Evolutionary conservation across 768 basidiomycete species (phyloP), one percentile per base, ranked within the genome.

Genomic region (Butyriboletus loyo): DNA sequence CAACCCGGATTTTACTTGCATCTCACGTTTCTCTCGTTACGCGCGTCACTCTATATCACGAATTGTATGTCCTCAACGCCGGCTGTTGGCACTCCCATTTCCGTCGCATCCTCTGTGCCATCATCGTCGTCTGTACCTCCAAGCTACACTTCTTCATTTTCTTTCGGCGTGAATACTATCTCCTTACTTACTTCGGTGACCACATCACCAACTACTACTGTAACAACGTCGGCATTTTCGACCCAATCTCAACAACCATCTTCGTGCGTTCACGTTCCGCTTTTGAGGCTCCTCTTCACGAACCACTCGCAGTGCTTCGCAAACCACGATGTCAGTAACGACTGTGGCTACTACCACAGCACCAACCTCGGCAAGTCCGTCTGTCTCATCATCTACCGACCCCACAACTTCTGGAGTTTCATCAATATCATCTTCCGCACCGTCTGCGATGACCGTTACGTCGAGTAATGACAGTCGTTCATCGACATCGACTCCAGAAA

Each of bases 111-210:
- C 27, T 39, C 56, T 46, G 14, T 54, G 21, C 44, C 58, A 24
- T 58, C 41, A 10, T 25, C 58, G 6, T 35, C 56, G 35, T 47
- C 50, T 28, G 30, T 52, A 44, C 8, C 44, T 39, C 43, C 54
- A 32, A 44, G 42, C 28, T 39, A 39, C 45, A 42, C 14, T 22
- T 14, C 50, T 32, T 53, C 59, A 28, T 50, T 53, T 39, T 38
- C 59, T 24, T 22, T 57, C 19, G 37, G 53, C 34, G 45, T 51
- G 39, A 28, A 60, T 21, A 52, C 56, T 19, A 50, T 64, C 24
- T 60, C 68, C 17, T 54, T 60, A 34, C 56, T 63, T 36, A 53
- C 66, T 19, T 53, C 69, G 45, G 63, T 66, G 28, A 42, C 62
- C 31, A 44, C 60, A 22, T 47, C 64, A 21, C 45, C 66, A 4